Evolutionary conservation across 768 basidiomycete species (phyloP).

Genomic region (Vishniacozyma victoriae): DNA sequence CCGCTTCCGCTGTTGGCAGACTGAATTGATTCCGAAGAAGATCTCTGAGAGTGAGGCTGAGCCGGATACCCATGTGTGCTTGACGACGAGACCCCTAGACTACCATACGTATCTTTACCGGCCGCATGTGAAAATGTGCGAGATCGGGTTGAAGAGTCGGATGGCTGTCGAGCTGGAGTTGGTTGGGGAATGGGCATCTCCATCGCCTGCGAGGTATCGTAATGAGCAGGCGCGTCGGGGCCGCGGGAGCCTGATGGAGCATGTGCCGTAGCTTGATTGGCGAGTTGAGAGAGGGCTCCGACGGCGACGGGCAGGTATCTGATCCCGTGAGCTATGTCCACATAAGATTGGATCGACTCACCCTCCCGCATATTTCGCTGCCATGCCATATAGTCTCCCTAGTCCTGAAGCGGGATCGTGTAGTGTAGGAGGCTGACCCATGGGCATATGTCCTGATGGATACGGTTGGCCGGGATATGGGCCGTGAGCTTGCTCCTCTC

Average conservation of each 20-base stretch:
- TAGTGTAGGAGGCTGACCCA: conserved; percentile 41
- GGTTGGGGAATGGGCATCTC: conserved; percentile 35
- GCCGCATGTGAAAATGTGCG: no score
- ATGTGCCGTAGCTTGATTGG: conserved; percentile 3
- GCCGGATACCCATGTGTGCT: conserved; percentile 1
- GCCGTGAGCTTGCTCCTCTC: neutral
- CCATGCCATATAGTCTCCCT: conserved; percentile 31
- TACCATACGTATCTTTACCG: no score
- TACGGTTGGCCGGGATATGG: conserved; percentile 5
- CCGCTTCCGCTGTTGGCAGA: neutral
- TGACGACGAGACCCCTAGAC: neutral
- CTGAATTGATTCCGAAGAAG: conserved; percentile 7
- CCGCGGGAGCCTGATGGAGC: neutral
- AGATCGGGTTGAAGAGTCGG: conserved; percentile 17
- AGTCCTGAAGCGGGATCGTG: conserved; percentile 44
- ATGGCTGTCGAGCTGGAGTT: conserved; percentile 10
- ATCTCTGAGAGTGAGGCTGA: neutral
- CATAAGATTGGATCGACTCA: conserved; percentile 13
- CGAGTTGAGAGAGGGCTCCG: conserved; percentile 20
- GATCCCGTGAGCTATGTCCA: neutral
- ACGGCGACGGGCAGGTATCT: conserved; percentile 35
- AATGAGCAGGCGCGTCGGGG: neutral
- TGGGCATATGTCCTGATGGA: conserved; percentile 8
- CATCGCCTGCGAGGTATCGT: conserved; percentile 8
- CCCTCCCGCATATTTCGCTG: conserved; percentile 36